These are phyloP conservation scores for Mycena sp. DNA, from an alignment of 1,284 basidiomycete genomes.

Conservation along the genomic window DNA sequence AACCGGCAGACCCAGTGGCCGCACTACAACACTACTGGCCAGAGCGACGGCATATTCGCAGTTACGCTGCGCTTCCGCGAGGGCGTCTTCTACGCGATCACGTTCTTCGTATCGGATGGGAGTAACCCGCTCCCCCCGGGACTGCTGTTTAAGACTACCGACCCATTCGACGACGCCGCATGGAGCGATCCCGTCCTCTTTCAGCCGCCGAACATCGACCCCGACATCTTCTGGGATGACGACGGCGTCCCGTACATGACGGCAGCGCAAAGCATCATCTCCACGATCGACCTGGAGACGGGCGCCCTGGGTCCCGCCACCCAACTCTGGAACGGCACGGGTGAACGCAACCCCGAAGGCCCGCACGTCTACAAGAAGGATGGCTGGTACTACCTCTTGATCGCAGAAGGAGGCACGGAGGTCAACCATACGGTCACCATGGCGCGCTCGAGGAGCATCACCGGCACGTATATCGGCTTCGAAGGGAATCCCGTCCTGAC, in stretches of 20 bases:
- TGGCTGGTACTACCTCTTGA: slow-evolving; percentile 43
- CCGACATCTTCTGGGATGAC: slow-evolving; percentile 47
- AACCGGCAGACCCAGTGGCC: slow-evolving; percentile 17
- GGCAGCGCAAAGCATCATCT: slow-evolving; percentile 40
- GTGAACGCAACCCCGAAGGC: slow-evolving; percentile 42
- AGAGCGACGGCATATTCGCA: slow-evolving; percentile 35
- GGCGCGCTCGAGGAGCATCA: slow-evolving; percentile 36
- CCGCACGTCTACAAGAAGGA: slow-evolving; percentile 45
- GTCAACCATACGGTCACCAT: slow-evolving; percentile 46
- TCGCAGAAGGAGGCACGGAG: slow-evolving; percentile 43
- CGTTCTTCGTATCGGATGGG: slow-evolving; percentile 43
- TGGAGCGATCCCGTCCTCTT: slow-evolving; percentile 44
- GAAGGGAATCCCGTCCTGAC: slow-evolving; percentile 36
- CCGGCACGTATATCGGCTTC: slow-evolving; percentile 38
- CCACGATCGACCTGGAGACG: slow-evolving; percentile 42
- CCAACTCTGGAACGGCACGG: slow-evolving; percentile 46
- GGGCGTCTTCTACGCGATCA: slow-evolving; percentile 42
- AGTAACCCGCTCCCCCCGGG: slow-evolving; percentile 18
- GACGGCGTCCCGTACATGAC: slow-evolving; percentile 45
- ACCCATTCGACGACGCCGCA: slow-evolving; percentile 36
- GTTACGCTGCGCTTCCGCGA: slow-evolving; percentile 33
- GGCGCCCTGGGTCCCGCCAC: slow-evolving; percentile 40
- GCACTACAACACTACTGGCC: slow-evolving; percentile 23
- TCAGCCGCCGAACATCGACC: slow-evolving; percentile 32
- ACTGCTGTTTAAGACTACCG: slow-evolving; percentile 22